phyloP scores from a whole-genome alignment of 78 protist species.

The Monocercomonoides exilis region DNA sequence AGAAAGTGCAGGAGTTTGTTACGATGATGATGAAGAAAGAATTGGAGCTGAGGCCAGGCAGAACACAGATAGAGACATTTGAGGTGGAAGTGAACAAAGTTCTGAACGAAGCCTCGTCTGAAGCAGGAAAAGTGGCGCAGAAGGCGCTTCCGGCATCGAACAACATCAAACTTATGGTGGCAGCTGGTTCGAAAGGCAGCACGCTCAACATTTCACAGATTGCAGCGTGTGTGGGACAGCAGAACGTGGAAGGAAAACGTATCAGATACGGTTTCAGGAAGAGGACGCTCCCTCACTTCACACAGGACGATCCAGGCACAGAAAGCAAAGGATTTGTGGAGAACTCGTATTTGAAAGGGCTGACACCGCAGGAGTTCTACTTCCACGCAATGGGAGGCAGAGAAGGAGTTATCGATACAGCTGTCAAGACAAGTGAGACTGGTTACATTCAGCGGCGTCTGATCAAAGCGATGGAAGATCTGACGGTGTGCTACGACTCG shows the following conservation, averaged over 20 bases:
- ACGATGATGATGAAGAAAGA: slow-evolving; percentile 47
- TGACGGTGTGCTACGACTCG: slow-evolving; percentile 71
- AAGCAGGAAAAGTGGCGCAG: slow-evolving; percentile 59
- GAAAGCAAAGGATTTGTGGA: slow-evolving; percentile 91
- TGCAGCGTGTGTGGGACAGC: slow-evolving; percentile 99
- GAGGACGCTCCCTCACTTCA: slow-evolving; percentile 97
- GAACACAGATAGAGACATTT: slow-evolving; percentile 80
- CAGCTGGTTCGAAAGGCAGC: slow-evolving; percentile 95
- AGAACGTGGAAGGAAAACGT: slow-evolving; percentile 98
- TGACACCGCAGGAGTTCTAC: slow-evolving; percentile 90
- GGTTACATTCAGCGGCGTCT: slow-evolving; percentile 94
- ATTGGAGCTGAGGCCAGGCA: slow-evolving; percentile 78
- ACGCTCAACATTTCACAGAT: slow-evolving; percentile 95
- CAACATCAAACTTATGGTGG: slow-evolving; percentile 66
- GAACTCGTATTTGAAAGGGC: slow-evolving; percentile 88
- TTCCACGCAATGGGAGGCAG: slow-evolving; percentile 99
- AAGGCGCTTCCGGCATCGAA: slow-evolving; percentile 17
- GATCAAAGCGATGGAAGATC: slow-evolving; percentile 89
- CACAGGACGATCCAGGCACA: slow-evolving; percentile 83
- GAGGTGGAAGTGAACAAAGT: slow-evolving; percentile 81
- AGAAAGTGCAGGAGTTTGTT: slow-evolving; percentile 51
- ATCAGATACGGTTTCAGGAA: slow-evolving; percentile 87
- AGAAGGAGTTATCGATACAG: slow-evolving; percentile 94
- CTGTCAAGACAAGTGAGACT: slow-evolving; percentile 97
- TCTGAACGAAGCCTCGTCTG: slow-evolving; percentile 83